These are phyloP conservation scores for Circinella minor DNA, from an alignment of 371 early-diverging fungal genomes.

Conservation along the genomic window DNA sequence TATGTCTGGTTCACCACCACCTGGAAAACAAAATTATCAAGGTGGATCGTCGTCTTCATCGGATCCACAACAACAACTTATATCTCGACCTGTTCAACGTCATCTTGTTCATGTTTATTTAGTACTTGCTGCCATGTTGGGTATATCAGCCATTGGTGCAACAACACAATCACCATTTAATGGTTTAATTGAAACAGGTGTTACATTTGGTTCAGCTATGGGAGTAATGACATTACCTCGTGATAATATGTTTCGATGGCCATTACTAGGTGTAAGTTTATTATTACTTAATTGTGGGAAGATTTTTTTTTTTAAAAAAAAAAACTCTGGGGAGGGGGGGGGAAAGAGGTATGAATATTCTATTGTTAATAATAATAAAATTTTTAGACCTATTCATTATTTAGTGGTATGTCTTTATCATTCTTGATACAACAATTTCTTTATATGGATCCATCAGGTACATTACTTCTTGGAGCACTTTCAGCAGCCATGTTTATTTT, in stretches of 20 bases:
- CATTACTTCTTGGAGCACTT: slow-evolving; percentile 38
- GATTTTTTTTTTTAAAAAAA: too few species aligned
- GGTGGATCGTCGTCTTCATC: slow-evolving; percentile 9
- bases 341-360: too few species aligned
- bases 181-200: slow-evolving; percentile 22
- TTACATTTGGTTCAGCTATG: slow-evolving; percentile 29
- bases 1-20: not conserved
- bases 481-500: slow-evolving; percentile 55
- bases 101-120: slow-evolving; percentile 58
- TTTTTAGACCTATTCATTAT: slow-evolving; percentile 41
- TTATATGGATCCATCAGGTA: slow-evolving; percentile 43
- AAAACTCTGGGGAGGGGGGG: too few species aligned
- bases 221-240: slow-evolving; percentile 31
- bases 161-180: slow-evolving; percentile 19
- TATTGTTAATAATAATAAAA: too few species aligned
- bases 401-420: slow-evolving; percentile 44
- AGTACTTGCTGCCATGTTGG: slow-evolving; percentile 56
- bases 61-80: not conserved
- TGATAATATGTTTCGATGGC: slow-evolving; percentile 35
- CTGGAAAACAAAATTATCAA: slow-evolving; percentile 1
- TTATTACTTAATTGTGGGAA: not conserved
- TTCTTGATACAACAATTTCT: slow-evolving; percentile 28
- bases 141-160: slow-evolving; percentile 45
- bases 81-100: slow-evolving; percentile 47
- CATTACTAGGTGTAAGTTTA: slow-evolving; percentile 29